phyloP scores from a whole-genome alignment of 2,329 filamentous ascomycete species.

The Paecilomyces dactylethromorphus region DNA sequence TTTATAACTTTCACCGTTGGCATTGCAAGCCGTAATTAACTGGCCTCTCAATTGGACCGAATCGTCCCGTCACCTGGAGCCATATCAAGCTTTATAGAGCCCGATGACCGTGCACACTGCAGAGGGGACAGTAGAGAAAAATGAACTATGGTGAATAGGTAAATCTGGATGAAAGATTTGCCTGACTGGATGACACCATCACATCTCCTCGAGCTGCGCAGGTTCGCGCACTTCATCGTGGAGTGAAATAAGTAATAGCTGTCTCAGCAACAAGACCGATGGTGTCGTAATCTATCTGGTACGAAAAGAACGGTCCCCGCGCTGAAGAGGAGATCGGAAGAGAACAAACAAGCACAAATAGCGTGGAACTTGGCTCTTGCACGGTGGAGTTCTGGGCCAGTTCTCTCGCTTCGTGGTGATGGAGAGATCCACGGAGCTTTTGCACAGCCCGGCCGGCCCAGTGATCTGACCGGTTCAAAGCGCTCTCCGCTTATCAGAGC shows the following conservation, averaged over 20 bases:
- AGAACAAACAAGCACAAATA: background rate
- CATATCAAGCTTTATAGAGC: background rate
- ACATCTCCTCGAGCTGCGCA: background rate
- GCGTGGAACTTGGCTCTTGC: background rate
- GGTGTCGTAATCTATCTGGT: background rate
- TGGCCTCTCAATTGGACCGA: background rate
- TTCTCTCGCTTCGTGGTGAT: background rate
- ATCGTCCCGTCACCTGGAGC: background rate
- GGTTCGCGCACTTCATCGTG: background rate
- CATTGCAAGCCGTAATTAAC: background rate
- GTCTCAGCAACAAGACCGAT: background rate
- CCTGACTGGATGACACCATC: background rate
- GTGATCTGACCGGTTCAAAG: background rate
- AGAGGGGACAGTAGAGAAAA: background rate
- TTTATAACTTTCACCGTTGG: background rate
- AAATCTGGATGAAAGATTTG: background rate
- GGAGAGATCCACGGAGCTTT: background rate
- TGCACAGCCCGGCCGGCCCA: background rate
- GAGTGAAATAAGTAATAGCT: background rate
- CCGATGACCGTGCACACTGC: background rate
- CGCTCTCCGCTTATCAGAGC: background rate
- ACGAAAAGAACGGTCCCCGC: background rate
- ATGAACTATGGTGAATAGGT: background rate
- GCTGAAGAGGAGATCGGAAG: background rate
- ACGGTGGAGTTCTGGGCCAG: background rate